Conservation (phyloP, 176 grass and related monocot genomes). For the Elymus sibiricus region DNA sequence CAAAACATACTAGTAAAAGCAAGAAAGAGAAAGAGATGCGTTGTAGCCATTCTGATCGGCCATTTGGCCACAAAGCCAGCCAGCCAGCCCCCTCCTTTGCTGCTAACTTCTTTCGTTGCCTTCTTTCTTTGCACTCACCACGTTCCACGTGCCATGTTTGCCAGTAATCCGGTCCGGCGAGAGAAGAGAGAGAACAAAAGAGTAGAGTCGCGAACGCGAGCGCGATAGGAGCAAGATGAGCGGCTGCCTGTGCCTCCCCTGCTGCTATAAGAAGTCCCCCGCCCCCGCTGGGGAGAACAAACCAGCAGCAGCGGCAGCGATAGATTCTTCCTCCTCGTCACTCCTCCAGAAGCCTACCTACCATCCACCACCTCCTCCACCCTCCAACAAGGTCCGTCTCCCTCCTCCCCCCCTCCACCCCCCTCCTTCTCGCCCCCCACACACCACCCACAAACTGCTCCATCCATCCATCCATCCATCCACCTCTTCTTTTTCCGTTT, state of each 20-base stretch:
- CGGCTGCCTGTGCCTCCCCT: constrained; percentile 33
- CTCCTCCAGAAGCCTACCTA: not conserved
- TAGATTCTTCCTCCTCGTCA: constrained; percentile 14
- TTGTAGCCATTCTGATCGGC: not conserved
- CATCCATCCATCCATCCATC: not conserved
- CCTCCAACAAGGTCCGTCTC: constrained; percentile 39
- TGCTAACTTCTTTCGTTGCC: not conserved
- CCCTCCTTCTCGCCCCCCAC: not conserved
- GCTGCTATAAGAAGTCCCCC: constrained; percentile 27
- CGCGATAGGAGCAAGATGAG: constrained; percentile 22
- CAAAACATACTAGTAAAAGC: not conserved
- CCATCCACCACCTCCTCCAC: not conserved
- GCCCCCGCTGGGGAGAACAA: not conserved
- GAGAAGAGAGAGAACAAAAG: not conserved
- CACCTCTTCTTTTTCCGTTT: not conserved
- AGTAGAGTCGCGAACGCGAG: not conserved
- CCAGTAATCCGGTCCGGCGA: not conserved
- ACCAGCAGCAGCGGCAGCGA: not conserved
- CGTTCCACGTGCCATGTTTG: constrained; percentile 2
- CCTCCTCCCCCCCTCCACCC: not conserved
- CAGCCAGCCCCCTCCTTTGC: not conserved
- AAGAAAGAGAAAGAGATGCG: not conserved
- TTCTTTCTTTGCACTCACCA: not conserved
- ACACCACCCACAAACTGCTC: not conserved
- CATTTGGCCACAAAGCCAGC: constrained; percentile 3